Evolutionary conservation across 2,329 filamentous ascomycete genomes (phyloP), one percentile per base, ranked within the genome.

Genomic region (Sarocladium kiliense): DNA sequence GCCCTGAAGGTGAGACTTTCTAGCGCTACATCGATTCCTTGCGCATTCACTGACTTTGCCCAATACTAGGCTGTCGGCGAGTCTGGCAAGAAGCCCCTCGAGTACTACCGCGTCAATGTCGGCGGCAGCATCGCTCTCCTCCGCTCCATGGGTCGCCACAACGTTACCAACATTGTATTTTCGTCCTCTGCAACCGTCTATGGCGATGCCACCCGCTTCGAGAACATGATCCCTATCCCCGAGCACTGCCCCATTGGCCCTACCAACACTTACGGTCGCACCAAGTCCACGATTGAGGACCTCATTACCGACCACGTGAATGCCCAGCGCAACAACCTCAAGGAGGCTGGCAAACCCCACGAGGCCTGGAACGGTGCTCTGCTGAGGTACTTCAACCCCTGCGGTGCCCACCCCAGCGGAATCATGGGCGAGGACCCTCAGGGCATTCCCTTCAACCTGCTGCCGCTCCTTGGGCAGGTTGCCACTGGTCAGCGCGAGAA

Each of bases 361-460:
- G 84, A 91, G 66, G 85, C 91, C 66, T 97, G 90, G 90, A 97
- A 97, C 72, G 94, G 84, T 56, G 94, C 93, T 41, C 78, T 97
- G 61, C 80, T 99, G 65, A 85, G 94, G 65, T 99, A 99, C 78
- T 99, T 99, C 80, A 99, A 99, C 81, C 94, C 94, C 27, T 91
- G 89, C 56, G 94, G 94, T 65, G 88, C 91, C 56, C 94, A 99
- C 74, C 94, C 95, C 49, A 93, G 85, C 65, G 95, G 94, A 56
- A 85, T 99, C 72, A 96, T 99, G 91, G 94, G 94, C 63, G 94
- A 99, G 77, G 94, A 99, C 73, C 94, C 94, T 45, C 87, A 96
- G 71, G 94, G 94, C 57, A 84, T 97, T 21, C 94, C 94, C 1
- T 97, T 91, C 81, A 99, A 99, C 77, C 80, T 99, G 60, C 84